phyloP scores from a whole-genome alignment of 345 rosid species.

The Salix udensis region DNA sequence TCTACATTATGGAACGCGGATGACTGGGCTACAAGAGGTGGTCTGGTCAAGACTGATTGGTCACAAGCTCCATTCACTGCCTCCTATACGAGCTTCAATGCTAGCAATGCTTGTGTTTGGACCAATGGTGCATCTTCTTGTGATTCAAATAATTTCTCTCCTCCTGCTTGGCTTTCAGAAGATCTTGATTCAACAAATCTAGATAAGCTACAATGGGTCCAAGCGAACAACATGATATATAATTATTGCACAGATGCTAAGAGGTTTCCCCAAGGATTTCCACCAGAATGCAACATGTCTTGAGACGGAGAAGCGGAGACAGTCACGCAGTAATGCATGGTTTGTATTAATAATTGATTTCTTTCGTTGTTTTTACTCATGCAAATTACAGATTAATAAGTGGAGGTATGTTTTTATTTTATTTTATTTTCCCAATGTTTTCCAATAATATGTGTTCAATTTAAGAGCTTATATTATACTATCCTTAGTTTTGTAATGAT shows the following conservation, averaged over 20 bases:
- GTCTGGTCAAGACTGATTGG: neutral
- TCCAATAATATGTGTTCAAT: neutral
- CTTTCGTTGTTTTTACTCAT: neutral
- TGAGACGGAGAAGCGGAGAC: neutral
- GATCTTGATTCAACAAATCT: neutral
- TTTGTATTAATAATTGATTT: neutral
- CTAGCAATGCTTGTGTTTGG: neutral
- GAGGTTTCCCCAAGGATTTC: neutral
- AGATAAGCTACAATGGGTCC: neutral
- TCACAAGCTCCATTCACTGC: neutral
- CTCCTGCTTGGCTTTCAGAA: neutral
- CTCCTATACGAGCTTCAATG: neutral
- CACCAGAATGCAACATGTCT: neutral
- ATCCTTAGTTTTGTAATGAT: neutral
- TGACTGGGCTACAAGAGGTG: constrained; percentile 17
- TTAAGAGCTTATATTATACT: neutral
- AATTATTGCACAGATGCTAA: neutral
- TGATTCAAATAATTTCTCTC: neutral
- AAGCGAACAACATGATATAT: neutral
- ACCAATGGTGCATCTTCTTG: neutral
- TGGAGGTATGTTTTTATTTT: neutral
- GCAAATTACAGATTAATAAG: neutral
- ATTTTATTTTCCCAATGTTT: neutral
- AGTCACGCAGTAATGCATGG: neutral
- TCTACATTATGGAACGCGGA: constrained; percentile 13